Conservation (phyloP, 495 filamentous ascomycete species). For the Evansstolkia leycettana region DNA sequence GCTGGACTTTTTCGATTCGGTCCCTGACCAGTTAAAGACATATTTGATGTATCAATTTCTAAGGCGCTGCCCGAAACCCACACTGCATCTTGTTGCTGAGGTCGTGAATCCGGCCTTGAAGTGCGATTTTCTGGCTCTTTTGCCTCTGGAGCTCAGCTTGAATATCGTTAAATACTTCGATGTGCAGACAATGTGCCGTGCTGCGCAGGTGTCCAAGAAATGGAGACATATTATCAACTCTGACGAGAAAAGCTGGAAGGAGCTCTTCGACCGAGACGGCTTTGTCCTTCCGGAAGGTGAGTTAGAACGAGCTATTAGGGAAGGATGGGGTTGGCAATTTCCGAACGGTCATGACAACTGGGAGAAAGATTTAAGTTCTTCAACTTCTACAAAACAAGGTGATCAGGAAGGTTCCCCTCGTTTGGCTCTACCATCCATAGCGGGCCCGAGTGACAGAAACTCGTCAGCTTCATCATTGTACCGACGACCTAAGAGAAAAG, state of each 20-base stretch:
- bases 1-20: slow-evolving; percentile 79
- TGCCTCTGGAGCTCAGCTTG: slow-evolving; percentile 78
- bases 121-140: slow-evolving; percentile 74
- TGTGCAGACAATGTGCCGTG: slow-evolving; percentile 74
- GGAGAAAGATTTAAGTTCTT: slow-evolving; percentile 64
- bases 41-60: slow-evolving; percentile 96
- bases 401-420: slow-evolving; percentile 32
- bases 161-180: slow-evolving; percentile 84
- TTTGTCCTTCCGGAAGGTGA: slow-evolving; percentile 72
- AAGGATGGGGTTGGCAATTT: slow-evolving; percentile 99
- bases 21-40: slow-evolving; percentile 77
- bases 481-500: slow-evolving; percentile 42
- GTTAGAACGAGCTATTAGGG: slow-evolving; percentile 68
- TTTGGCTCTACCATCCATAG: slow-evolving; percentile 8
- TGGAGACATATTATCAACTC: slow-evolving; percentile 85
- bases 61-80: slow-evolving; percentile 76
- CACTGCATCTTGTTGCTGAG: slow-evolving; percentile 80
- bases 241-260: slow-evolving; percentile 93
- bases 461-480: slow-evolving; percentile 12
- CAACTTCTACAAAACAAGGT: slow-evolving; percentile 28
- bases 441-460: slow-evolving; percentile 15
- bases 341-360: slow-evolving; percentile 60
- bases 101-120: slow-evolving; percentile 94
- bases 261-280: slow-evolving; percentile 74
- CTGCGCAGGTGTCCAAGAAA: slow-evolving; percentile 85